Percentiles rank a stretch among this genome's conserved stretches.
These are phyloP conservation scores for Paramarasmius palmivorus DNA, from an alignment of 1,284 basidiomycete genomes.

Conservation along the genomic window DNA sequence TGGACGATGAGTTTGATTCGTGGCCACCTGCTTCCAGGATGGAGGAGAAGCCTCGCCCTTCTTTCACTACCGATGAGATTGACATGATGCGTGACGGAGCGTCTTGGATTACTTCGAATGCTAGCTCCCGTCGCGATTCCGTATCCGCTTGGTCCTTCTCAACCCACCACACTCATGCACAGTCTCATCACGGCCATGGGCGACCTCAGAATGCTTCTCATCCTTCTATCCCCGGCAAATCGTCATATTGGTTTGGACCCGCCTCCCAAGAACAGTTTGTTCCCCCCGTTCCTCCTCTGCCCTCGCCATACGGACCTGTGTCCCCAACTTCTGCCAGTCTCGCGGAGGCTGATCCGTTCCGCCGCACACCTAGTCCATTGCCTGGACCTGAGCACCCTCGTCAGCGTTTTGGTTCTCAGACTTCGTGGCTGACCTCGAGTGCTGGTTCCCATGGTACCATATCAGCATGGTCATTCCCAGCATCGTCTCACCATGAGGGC, in stretches of 20 bases:
- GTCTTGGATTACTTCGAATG: constrained; percentile 73
- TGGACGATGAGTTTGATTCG: constrained; percentile 49
- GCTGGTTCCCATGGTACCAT: constrained; percentile 55
- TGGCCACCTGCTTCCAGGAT: constrained; percentile 55
- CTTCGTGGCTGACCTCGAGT: constrained; percentile 69
- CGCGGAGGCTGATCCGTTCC: constrained; percentile 62
- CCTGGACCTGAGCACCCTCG: constrained; percentile 38
- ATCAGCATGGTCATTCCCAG: constrained; percentile 71
- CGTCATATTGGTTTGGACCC: constrained; percentile 59
- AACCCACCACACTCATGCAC: constrained; percentile 52
- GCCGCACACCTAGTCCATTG: constrained; percentile 38
- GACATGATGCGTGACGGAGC: constrained; percentile 68
- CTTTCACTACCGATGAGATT: constrained; percentile 67
- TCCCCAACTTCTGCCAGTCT: constrained; percentile 41
- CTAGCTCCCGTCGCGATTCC: constrained; percentile 56
- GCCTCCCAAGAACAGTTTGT: constrained; percentile 40
- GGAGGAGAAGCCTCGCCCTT: constrained; percentile 54
- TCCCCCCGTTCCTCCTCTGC: constrained; percentile 66
- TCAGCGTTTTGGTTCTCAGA: constrained; percentile 57
- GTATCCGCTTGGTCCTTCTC: constrained; percentile 71
- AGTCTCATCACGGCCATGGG: constrained; percentile 34
- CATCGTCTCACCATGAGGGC: constrained; percentile 36
- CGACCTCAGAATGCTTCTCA: constrained; percentile 40
- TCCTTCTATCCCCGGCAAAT: constrained; percentile 54
- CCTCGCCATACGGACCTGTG: constrained; percentile 52